phyloP scores from a whole-genome alignment of 768 basidiomycete species.

The Cystoderma amianthinum region DNA sequence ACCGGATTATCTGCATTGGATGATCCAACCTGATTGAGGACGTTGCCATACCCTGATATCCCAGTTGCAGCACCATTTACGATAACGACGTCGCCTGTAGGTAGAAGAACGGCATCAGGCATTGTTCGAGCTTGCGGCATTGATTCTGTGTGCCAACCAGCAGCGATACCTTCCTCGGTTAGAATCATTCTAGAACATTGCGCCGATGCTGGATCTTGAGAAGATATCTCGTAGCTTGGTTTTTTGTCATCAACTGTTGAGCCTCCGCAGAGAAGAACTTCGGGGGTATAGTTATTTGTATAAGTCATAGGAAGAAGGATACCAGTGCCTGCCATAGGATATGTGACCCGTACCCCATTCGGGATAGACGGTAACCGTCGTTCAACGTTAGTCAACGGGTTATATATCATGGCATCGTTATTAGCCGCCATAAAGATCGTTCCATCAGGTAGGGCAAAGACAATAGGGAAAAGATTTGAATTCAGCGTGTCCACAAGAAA shows the following conservation, averaged over 20 bases:
- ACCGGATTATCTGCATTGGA: constrained; percentile 20
- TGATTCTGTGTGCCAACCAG: constrained; percentile 69
- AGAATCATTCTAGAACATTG: constrained; percentile 70
- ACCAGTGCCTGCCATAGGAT: constrained; percentile 75
- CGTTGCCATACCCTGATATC: constrained; percentile 17
- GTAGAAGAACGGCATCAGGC: constrained; percentile 28
- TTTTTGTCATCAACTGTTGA: constrained; percentile 56
- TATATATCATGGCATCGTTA: constrained; percentile 71
- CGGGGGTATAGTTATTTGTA: constrained; percentile 54
- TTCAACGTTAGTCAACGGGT: constrained; percentile 63
- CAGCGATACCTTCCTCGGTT: constrained; percentile 53
- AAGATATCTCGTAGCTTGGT: constrained; percentile 57
- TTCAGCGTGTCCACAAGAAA: constrained; percentile 70
- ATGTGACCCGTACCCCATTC: constrained; percentile 74
- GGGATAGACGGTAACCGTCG: constrained; percentile 59
- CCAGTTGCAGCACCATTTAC: constrained; percentile 34
- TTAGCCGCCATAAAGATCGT: constrained; percentile 74
- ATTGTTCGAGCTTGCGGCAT: constrained; percentile 61
- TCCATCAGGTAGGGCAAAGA: constrained; percentile 65
- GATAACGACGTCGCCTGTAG: constrained; percentile 32
- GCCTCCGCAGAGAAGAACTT: constrained; percentile 74
- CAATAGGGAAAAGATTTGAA: constrained; percentile 80
- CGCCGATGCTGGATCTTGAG: constrained; percentile 63
- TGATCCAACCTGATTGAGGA: constrained; percentile 13
- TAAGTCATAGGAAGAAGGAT: constrained; percentile 67